Base-by-base conservation (phyloP, 2,329 filamentous ascomycete genomes). In the Diaporthe caulivora region DNA sequence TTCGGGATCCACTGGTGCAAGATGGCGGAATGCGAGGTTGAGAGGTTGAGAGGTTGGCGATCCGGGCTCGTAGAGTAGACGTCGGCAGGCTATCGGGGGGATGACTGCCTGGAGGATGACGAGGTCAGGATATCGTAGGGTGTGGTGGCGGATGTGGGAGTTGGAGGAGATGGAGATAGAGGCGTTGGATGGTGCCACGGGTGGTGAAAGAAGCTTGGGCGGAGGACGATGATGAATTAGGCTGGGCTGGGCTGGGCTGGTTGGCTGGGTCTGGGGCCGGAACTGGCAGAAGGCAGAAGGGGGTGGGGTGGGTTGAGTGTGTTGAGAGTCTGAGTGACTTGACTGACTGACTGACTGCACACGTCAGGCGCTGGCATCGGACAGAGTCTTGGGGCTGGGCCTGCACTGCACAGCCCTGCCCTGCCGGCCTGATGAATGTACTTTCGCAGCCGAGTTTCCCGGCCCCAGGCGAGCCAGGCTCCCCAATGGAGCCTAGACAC, bases 61-160 rank as follows among this genome's bases (percentile, higher is more conserved):
- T 31, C 34, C 29, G 47, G 37, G 60, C 58, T 53, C n/a, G 47
- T 51, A 51, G 37, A 64, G 51, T 70, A 47, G 31, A 67, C n/a
- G 62, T 67, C 62, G 21, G 29, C n/a, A 40, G 31, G 44, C 15
- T 57, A 42, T 37, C 17, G 53, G 34, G 24, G 60, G 9, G 37
- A 37, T 53, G 67, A 55, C 71, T 74, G 70, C 70, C 73, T 57
- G 31, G 47, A 67, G 42, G 73, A 44, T 73, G 58, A 75, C 54
- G 74, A 73, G 44, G 47, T 70, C 49, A 71, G 70, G 29, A 49
- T 54, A 65, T 47, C 58, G 58, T 71, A 58, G 58, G 58, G 58
- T 51, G n/a, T 73, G 71, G 71, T 21, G 18, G 57, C 51, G n/a
- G 65, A 31, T 53, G 54, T 72, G 40, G 54, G 54, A 62, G 40